phyloP scores from a whole-genome alignment of 2,329 filamentous ascomycete species.

The Magnaporthiopsis incrustans region DNA sequence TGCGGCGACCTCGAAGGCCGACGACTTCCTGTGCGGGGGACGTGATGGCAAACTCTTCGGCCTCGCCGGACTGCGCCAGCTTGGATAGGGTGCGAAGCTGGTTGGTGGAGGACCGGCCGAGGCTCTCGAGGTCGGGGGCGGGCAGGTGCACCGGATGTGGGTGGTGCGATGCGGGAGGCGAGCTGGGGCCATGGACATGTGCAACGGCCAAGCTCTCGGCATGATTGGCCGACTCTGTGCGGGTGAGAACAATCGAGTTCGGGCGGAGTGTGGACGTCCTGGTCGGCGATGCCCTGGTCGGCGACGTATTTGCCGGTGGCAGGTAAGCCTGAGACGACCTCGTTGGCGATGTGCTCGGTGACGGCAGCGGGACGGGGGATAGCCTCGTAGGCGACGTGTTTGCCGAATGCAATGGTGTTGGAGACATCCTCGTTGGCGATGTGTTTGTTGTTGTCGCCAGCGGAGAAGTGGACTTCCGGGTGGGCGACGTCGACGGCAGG shows the following conservation, averaged over 20 bases:
- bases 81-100: conserved; percentile 83
- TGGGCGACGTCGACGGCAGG: neutral
- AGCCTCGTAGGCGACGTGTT: conserved; percentile 9
- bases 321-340: conserved; percentile 17
- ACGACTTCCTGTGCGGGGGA: conserved; percentile 76
- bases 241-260: conserved; percentile 53
- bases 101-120: conserved; percentile 83
- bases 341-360: conserved; percentile 10
- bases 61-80: conserved; percentile 65
- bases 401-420: neutral
- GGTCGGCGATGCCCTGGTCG: conserved; percentile 26
- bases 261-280: conserved; percentile 38
- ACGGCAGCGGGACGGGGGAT: conserved; percentile 10
- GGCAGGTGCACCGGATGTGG: conserved; percentile 41
- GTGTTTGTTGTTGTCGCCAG: neutral
- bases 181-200: conserved; percentile 19
- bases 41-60: conserved; percentile 74
- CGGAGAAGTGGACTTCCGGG: neutral
- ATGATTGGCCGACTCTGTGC: conserved; percentile 44
- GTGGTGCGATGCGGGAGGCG: conserved; percentile 28
- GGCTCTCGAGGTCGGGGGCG: conserved; percentile 66
- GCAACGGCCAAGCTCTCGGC: conserved; percentile 24
- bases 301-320: conserved; percentile 11
- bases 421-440: neutral
- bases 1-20: conserved; percentile 75